These are phyloP conservation scores for Sarocladium strictum DNA, from an alignment of 2,329 filamentous ascomycete genomes.

Conservation along the genomic window DNA sequence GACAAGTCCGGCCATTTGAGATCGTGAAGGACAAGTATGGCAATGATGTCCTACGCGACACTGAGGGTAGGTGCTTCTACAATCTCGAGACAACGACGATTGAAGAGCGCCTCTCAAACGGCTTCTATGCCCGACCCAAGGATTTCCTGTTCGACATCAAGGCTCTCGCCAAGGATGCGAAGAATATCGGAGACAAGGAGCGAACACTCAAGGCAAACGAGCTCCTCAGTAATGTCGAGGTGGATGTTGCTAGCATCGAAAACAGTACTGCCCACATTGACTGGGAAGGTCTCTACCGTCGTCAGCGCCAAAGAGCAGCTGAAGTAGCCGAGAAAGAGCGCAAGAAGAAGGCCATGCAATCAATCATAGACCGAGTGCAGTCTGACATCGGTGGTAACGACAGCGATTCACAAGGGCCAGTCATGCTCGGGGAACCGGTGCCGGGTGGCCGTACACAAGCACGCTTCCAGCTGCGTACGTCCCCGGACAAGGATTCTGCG, in stretches of 20 bases:
- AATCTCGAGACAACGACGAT: constrained; percentile 91
- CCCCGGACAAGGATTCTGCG: constrained; percentile 19
- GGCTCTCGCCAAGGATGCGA: constrained; percentile 77
- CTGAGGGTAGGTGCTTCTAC: constrained; percentile 80
- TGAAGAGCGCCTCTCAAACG: constrained; percentile 93
- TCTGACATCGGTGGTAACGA: constrained; percentile 47
- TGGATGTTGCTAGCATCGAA: constrained; percentile 78
- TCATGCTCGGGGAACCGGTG: constrained; percentile 59
- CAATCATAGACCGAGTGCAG: constrained; percentile 40
- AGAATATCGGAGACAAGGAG: constrained; percentile 74
- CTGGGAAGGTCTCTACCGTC: constrained; percentile 75
- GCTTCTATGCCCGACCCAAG: constrained; percentile 85
- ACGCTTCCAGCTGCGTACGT: constrained; percentile 50
- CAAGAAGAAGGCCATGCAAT: constrained; percentile 59
- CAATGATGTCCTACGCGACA: constrained; percentile 69
- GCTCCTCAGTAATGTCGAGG: constrained; percentile 86
- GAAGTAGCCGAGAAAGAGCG: constrained; percentile 54
- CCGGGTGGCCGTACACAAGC: constrained; percentile 47
- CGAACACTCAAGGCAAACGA: constrained; percentile 84
- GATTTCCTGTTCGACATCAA: constrained; percentile 89
- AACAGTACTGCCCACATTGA: constrained; percentile 61
- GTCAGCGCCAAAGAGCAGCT: constrained; percentile 61
- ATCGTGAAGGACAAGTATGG: constrained; percentile 75
- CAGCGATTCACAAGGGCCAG: constrained; percentile 48
- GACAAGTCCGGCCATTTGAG: constrained; percentile 67